Evolutionary conservation across 2,329 filamentous ascomycete species (phyloP), one percentile per base, ranked within the genome.

Genomic region (Hirsutella minnesotensis): DNA sequence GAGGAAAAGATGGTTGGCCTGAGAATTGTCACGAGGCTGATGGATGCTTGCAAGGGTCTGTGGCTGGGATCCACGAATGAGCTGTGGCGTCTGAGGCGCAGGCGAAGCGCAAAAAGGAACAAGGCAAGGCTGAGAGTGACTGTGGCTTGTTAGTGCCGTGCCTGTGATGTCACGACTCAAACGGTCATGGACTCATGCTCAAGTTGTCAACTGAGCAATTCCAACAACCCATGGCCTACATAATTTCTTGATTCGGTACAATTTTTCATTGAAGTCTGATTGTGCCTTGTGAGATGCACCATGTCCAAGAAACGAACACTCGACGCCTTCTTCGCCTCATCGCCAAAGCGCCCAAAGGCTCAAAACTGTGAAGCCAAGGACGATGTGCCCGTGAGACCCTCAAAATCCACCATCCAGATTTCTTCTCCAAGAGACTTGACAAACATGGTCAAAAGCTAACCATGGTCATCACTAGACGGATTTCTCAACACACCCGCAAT

Each of bases 271-370:
- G n/a, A n/a, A n/a, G n/a, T n/a, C n/a, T n/a, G n/a, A n/a, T n/a
- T n/a, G n/a, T n/a, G n/a, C n/a, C n/a, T n/a, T n/a, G n/a, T n/a
- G 9, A 15, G 9, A 18, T 3, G 9, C 16, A 22, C 13, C 39
- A 51, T 51, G 49, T 46, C 50, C 16, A 41, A 49, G 38, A 56
- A 54, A 55, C 70, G 81, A 44, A 84, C 81, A 0, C 66, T 88
- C 1, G 80, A 86, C 47, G 63, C 72, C 10, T 88, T 86, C 64
- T 86, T 88, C 59, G 46, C 46, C 16, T 49, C 54, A 15, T 36
- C 45, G 13, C 38, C 51, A 19, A 61, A 61, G 42, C 51, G 57
- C 30, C 4, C 46, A 8, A 48, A 49, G 39, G 49, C 49, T 13
- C 41, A 51, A 31, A 35, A 20, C 18, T 21, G 22, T 16, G 18